These are phyloP conservation scores for Salix viminalis DNA, from an alignment of 345 rosid genomes.

Conservation along the genomic window DNA sequence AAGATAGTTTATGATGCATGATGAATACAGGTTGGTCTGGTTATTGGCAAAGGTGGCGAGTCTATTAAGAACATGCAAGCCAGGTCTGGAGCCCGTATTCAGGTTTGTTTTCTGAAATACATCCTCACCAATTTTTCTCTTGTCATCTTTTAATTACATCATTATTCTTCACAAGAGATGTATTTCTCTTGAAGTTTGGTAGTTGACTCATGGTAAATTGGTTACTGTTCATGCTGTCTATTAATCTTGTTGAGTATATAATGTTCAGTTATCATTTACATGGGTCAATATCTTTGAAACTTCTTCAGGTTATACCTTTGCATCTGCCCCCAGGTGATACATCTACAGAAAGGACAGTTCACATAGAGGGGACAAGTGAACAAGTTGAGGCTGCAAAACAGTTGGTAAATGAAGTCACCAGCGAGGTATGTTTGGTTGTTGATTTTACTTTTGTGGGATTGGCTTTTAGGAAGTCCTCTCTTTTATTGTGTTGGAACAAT, in stretches of 20 bases:
- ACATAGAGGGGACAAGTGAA: slow-evolving; percentile 86
- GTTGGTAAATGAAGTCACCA: slow-evolving; percentile 84
- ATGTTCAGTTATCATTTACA: not conserved
- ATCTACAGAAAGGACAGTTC: slow-evolving; percentile 67
- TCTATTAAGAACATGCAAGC: slow-evolving; percentile 97
- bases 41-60: slow-evolving; percentile 99
- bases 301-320: slow-evolving; percentile 81
- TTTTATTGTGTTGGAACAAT: not conserved
- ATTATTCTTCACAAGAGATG: not conserved
- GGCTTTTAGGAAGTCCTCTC: not conserved
- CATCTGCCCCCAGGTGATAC: slow-evolving; percentile 96
- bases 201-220: not conserved
- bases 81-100: slow-evolving; percentile 89
- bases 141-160: not conserved
- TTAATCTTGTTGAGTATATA: not conserved
- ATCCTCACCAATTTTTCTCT: not conserved
- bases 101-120: slow-evolving; percentile 43
- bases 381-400: slow-evolving; percentile 89
- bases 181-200: not conserved
- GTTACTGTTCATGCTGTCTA: not conserved
- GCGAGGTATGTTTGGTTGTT: slow-evolving; percentile 74
- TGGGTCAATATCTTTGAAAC: not conserved
- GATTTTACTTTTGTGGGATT: slow-evolving; percentile 25
- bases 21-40: slow-evolving; percentile 85
- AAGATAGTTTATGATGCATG: slow-evolving; percentile 20